phyloP scores from a whole-genome alignment of 306 rosid species.

The Comarum palustre region DNA sequence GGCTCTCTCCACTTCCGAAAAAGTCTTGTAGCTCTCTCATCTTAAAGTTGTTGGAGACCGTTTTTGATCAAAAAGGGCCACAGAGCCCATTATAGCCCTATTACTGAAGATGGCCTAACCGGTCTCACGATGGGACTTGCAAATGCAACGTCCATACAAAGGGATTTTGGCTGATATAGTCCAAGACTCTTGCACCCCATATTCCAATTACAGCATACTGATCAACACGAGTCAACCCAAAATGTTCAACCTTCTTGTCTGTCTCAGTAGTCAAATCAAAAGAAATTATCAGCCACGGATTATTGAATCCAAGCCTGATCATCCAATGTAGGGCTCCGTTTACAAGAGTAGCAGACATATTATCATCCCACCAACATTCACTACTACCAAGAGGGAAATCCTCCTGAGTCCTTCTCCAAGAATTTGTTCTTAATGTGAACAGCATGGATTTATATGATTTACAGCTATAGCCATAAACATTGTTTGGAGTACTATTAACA shows the following conservation, averaged over 20 bases:
- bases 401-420: neutral
- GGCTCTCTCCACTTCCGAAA: too few species aligned
- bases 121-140: too few species aligned
- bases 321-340: slow-evolving; percentile 1
- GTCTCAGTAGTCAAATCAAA: neutral
- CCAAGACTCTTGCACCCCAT: neutral
- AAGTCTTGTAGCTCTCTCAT: too few species aligned
- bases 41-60: too few species aligned
- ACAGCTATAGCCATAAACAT: too few species aligned
- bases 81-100: too few species aligned
- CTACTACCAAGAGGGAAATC: neutral
- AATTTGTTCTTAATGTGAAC: neutral
- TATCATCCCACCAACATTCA: neutral
- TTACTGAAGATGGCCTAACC: too few species aligned
- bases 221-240: neutral
- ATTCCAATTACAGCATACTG: neutral
- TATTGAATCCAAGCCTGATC: neutral
- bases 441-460: neutral
- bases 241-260: neutral
- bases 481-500: neutral
- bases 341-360: neutral
- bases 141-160: too few species aligned
- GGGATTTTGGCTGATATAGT: too few species aligned
- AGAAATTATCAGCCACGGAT: neutral
- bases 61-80: too few species aligned